A percentile compares a stretch with the other conserved stretches of the same genome.
These are phyloP conservation scores for Acrodontium crateriforme DNA, from an alignment of 2,329 filamentous ascomycete genomes.

Conservation along the genomic window DNA sequence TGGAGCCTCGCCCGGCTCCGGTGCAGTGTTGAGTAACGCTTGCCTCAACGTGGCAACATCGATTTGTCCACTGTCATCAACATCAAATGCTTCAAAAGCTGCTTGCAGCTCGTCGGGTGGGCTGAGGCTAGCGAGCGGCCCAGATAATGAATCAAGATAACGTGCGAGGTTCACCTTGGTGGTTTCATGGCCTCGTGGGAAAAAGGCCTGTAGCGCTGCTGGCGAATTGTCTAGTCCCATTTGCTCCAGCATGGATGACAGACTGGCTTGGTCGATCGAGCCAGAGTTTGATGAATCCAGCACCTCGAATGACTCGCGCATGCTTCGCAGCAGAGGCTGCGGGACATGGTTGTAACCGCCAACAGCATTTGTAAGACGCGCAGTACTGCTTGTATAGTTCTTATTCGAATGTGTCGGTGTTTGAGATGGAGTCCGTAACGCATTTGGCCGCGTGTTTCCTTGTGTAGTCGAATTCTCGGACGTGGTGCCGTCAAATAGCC, in stretches of 20 bases:
- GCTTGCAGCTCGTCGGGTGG: constrained; percentile 68
- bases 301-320: constrained; percentile 88
- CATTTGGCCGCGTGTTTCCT: no score
- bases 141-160: constrained; percentile 72
- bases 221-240: constrained; percentile 64
- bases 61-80: constrained; percentile 87
- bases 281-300: constrained; percentile 83
- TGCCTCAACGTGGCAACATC: constrained; percentile 72
- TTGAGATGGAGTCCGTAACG: no score
- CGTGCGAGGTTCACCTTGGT: constrained; percentile 69
- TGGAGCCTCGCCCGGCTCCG: constrained; percentile 52
- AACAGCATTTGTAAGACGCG: constrained; percentile 5
- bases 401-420: neutral
- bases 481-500: no score
- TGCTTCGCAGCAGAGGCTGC: constrained; percentile 66
- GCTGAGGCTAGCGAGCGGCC: constrained; percentile 59
- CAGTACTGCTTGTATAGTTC: neutral
- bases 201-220: constrained; percentile 65
- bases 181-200: constrained; percentile 49
- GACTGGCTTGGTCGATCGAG: constrained; percentile 64
- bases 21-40: constrained; percentile 67
- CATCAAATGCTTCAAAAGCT: constrained; percentile 89
- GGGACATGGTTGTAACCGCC: constrained; percentile 53
- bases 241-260: constrained; percentile 76
- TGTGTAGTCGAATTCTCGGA: no score